Evolutionary conservation across 2,329 filamentous ascomycete species (phyloP).

Genomic region (Geosmithia flava): DNA sequence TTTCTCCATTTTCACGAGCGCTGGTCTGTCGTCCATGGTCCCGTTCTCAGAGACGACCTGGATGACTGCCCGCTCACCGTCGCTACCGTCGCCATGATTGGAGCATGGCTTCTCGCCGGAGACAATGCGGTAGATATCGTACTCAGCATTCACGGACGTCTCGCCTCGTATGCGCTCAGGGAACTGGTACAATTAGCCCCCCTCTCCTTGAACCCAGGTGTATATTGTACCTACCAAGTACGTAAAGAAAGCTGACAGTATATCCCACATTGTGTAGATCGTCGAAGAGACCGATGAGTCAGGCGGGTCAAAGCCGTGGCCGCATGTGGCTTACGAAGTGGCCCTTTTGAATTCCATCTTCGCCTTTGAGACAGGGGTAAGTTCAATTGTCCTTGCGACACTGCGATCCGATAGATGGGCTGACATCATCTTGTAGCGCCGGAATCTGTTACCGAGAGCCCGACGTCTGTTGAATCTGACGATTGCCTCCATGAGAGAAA

Average conservation of each 20-base stretch:
- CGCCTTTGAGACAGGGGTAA: conserved; percentile 20
- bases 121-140: conserved; percentile 11
- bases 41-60: conserved; percentile 16
- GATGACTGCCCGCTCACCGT: conserved; percentile 12
- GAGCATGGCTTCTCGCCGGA: conserved; percentile 21
- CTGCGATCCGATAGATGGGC: neutral
- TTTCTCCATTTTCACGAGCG: conserved; percentile 25
- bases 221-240: too few relatives aligned
- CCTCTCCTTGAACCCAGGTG: too few relatives aligned
- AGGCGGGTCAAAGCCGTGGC: conserved; percentile 9
- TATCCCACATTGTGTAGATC: neutral
- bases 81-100: conserved; percentile 22
- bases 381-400: neutral
- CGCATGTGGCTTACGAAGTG: conserved; percentile 18
- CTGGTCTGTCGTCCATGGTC: conserved; percentile 27
- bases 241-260: too few relatives aligned
- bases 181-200: neutral
- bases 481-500: conserved; percentile 18
- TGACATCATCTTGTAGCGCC: conserved; percentile 11
- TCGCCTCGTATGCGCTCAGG: conserved; percentile 10
- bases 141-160: conserved; percentile 15
- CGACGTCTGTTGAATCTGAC: conserved; percentile 21
- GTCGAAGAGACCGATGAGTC: neutral
- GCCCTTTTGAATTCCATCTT: conserved; percentile 25
- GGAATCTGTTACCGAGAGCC: conserved; percentile 16